Conservation (phyloP, 169 alveolate species). For the Eimeria brunetti region DNA sequence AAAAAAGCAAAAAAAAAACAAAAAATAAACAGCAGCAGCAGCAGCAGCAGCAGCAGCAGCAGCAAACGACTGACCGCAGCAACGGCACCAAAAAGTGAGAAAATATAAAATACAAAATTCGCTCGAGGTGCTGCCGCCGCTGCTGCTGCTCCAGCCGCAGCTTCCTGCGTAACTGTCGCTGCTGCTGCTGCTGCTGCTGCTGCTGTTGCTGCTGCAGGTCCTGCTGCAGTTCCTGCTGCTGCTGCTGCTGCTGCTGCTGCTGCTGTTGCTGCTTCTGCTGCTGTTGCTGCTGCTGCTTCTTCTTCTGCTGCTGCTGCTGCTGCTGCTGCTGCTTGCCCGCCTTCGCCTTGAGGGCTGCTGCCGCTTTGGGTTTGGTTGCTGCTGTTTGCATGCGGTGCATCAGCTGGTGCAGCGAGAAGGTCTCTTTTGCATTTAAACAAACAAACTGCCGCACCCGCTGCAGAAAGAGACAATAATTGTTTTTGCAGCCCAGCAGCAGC, state of each 20-base stretch:
- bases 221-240: neutral
- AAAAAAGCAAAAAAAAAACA: no score
- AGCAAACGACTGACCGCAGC: conserved; percentile 1
- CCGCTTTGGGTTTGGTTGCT: neutral
- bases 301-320: no score
- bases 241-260: neutral
- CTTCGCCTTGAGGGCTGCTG: neutral
- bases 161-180: conserved; percentile 1
- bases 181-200: neutral
- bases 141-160: neutral
- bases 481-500: conserved; percentile 23
- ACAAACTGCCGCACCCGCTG: conserved; percentile 66
- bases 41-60: neutral
- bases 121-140: neutral
- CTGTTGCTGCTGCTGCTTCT: neutral
- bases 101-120: neutral
- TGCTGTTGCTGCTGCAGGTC: neutral
- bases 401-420: conserved; percentile 50
- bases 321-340: no score
- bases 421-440: conserved; percentile 29
- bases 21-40: no score
- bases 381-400: conserved; percentile 60
- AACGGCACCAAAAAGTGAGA: conserved; percentile 5
- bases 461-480: conserved; percentile 32
- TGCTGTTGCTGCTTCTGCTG: neutral